Evolutionary conservation across 2,329 filamentous ascomycete species (phyloP).

Genomic region (Leptosphaerulina australis): DNA sequence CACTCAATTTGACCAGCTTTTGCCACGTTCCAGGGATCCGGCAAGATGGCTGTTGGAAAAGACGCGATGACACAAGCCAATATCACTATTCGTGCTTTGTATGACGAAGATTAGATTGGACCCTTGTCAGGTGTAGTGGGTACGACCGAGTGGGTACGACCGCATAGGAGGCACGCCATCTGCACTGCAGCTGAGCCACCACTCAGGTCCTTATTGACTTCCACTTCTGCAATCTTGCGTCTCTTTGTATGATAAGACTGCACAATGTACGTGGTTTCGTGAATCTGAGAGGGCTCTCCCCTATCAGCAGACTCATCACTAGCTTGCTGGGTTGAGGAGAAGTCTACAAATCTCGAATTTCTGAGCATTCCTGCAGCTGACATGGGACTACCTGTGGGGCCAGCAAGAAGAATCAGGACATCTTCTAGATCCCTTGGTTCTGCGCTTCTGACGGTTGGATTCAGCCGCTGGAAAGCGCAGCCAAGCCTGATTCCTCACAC

Average conservation of each 20-base stretch:
- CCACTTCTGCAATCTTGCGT: slow-evolving; percentile 16
- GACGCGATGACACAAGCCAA: slow-evolving; percentile 38
- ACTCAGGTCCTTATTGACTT: slow-evolving; percentile 13
- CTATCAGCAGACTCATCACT: slow-evolving; percentile 11
- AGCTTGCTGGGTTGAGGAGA: slow-evolving; percentile 26
- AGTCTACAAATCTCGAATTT: slow-evolving; percentile 12
- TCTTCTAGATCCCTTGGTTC: slow-evolving; percentile 35
- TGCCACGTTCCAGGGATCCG: slow-evolving; percentile 27
- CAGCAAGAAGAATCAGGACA: slow-evolving; percentile 30
- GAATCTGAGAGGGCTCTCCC: not conserved
- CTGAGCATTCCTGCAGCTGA: slow-evolving; percentile 13
- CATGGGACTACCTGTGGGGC: slow-evolving; percentile 27
- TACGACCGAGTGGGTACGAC: slow-evolving; percentile 19
- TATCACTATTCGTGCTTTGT: slow-evolving; percentile 32
- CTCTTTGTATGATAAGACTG: slow-evolving; percentile 10
- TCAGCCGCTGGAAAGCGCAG: slow-evolving; percentile 35
- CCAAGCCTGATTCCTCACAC: slow-evolving; percentile 31
- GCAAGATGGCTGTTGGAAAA: slow-evolving; percentile 19
- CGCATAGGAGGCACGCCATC: too few species aligned
- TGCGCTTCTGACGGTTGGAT: slow-evolving; percentile 28
- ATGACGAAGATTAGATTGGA: slow-evolving; percentile 38
- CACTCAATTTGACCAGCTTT: slow-evolving; percentile 24
- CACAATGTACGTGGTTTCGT: slow-evolving; percentile 1
- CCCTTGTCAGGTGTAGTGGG: slow-evolving; percentile 31
- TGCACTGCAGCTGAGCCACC: slow-evolving; percentile 18